These are phyloP conservation scores for Linum usitatissimum DNA, from an alignment of 345 rosid genomes.

Conservation along the genomic window DNA sequence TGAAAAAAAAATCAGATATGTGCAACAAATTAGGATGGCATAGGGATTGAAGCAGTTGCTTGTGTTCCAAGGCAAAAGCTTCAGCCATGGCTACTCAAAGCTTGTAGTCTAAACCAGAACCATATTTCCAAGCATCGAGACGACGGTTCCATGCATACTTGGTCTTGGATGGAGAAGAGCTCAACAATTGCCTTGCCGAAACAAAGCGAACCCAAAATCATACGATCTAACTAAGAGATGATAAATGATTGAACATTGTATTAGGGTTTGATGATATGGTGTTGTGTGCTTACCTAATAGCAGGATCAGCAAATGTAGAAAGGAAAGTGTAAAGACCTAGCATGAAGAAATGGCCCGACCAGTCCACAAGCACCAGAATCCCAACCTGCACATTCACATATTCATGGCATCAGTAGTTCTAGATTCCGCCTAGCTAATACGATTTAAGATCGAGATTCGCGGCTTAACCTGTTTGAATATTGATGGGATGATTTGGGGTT, in stretches of 20 bases:
- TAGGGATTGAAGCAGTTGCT: too few relatives aligned
- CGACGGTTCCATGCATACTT: conserved; percentile 58
- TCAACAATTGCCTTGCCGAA: conserved; percentile 41
- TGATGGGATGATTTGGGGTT: conserved; percentile 78
- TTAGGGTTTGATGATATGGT: neutral
- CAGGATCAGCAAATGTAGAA: conserved; percentile 61
- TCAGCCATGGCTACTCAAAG: conserved; percentile 29
- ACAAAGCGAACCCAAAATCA: conserved; percentile 1
- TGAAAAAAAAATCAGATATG: too few relatives aligned
- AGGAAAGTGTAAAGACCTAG: conserved; percentile 76
- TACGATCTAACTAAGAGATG: neutral
- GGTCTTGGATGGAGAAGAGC: conserved; percentile 38
- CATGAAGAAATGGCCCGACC: conserved; percentile 81
- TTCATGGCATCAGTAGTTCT: neutral
- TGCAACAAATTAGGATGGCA: too few relatives aligned
- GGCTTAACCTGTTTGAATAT: conserved; percentile 65
- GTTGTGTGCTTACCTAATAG: conserved; percentile 39
- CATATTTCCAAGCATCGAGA: conserved; percentile 86
- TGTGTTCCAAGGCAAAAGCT: neutral
- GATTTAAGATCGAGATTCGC: neutral
- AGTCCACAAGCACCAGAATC: conserved; percentile 59
- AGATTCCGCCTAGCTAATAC: neutral
- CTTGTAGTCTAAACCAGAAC: conserved; percentile 73
- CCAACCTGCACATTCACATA: conserved; percentile 44
- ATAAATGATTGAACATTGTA: neutral